These are phyloP conservation scores for Podospora fimiseda DNA, from an alignment of 495 filamentous ascomycete species.

Conservation along the genomic window DNA sequence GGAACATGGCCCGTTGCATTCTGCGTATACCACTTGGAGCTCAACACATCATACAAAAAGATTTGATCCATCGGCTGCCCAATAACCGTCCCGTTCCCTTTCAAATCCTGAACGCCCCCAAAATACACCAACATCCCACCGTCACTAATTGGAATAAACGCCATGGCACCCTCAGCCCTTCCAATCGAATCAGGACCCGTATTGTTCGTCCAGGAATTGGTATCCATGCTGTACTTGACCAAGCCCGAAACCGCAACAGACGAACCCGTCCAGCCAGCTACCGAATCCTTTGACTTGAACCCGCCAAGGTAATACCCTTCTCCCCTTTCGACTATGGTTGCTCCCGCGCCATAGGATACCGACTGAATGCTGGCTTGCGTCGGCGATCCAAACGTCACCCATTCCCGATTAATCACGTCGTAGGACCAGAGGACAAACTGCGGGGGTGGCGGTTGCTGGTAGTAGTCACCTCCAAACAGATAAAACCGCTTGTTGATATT, in stretches of 20 bases:
- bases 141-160: constrained; percentile 48
- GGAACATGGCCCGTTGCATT: constrained; percentile 43
- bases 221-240: constrained; percentile 41
- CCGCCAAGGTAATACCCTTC: constrained; percentile 38
- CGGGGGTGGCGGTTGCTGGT: constrained; percentile 26
- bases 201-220: constrained; percentile 34
- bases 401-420: constrained; percentile 40
- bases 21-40: constrained; percentile 49
- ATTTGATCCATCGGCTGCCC: constrained; percentile 36
- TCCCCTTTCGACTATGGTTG: constrained; percentile 18
- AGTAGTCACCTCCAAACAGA: constrained; percentile 46
- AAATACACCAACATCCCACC: constrained; percentile 48
- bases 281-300: constrained; percentile 40
- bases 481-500: constrained; percentile 48
- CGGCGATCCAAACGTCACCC: constrained; percentile 31
- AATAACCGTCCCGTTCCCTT: constrained; percentile 22
- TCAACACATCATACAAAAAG: constrained; percentile 46
- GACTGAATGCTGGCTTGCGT: constrained; percentile 10
- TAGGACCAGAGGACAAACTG: constrained; percentile 37
- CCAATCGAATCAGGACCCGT: constrained; percentile 39
- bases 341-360: constrained; percentile 21
- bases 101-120: constrained; percentile 38
- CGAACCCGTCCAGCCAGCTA: constrained; percentile 37
- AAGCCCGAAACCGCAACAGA: constrained; percentile 33
- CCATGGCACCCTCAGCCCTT: constrained; percentile 41